Evolutionary conservation across 1,284 basidiomycete species (phyloP), one percentile per base, ranked within the genome.

Genomic region (Fomes fomentarius): DNA sequence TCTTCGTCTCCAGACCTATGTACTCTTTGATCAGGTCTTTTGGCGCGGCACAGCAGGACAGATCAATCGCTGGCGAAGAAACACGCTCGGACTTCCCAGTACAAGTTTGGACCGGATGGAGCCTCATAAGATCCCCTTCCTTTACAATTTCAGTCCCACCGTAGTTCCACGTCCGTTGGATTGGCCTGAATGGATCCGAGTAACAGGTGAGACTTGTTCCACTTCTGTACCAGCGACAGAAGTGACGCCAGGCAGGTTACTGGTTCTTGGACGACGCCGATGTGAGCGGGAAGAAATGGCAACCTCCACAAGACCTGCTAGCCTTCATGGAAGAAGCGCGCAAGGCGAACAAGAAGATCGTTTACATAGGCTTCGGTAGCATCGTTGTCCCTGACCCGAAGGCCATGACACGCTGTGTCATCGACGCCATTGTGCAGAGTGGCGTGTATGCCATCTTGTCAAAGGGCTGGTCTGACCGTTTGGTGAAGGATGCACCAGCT

Each of bases 291-390:
- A 88, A 88, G 74, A 92, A 93, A 71, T 98, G 95, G 95, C 76
- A 82, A 7, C 91, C 96, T 11, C 93, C 96, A 0, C 69, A 80
- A 7, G 89, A 88, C 38, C 79, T 99, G 8, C 73, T 93, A 1
- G 71, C 83, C 33, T 99, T 98, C 68, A 93, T 99, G 52, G 83
- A 89, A 50, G 76, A 76, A 28, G 93, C 95, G 5, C 89, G 85
- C 62, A 76, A 77, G 31, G 72, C 77, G 19, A 82, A 83, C 54
- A 93, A 93, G 81, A 98, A 96, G 75, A 80, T 99, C 26, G 94
- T 98, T 5, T 99, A 98, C 74, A 95, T 99, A 62, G 96, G 96
- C 24, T 99, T 98, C 69, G 96, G 96, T n/a, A 97, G 94, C 56
- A 96, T 98, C 58, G 94, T 99, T 45, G 96, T 99, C 19, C 90